Evolutionary conservation across 768 basidiomycete species (phyloP).

Genomic region (Tricholoma terreum): DNA sequence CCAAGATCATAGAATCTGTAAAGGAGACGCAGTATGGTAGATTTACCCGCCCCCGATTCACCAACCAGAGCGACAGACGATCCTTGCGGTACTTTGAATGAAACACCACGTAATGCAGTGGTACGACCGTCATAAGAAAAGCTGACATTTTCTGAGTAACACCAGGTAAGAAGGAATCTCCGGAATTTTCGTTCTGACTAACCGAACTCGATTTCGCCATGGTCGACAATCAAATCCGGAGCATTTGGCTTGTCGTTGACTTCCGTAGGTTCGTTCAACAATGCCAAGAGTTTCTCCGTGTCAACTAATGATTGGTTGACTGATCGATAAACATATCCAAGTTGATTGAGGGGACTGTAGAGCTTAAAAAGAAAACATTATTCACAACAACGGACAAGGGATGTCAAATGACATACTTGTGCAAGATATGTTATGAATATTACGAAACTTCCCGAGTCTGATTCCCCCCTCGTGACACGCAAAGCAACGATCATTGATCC

Average conservation of each 20-base stretch:
- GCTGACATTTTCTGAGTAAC: constrained; percentile 65
- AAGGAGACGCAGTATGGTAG: constrained; percentile 79
- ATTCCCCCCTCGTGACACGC: constrained; percentile 55
- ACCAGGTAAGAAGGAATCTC: constrained; percentile 3
- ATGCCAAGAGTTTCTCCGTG: constrained; percentile 77
- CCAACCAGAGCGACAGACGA: constrained; percentile 89
- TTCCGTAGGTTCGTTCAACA: constrained; percentile 80
- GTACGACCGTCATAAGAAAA: constrained; percentile 81
- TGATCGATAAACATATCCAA: constrained; percentile 76
- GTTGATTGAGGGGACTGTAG: constrained; percentile 71
- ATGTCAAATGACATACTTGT: constrained; percentile 45
- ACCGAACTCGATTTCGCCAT: constrained; percentile 90
- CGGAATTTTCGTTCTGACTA: constrained; percentile 16
- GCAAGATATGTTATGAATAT: constrained; percentile 80
- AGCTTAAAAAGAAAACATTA: constrained; percentile 36
- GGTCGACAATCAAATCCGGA: constrained; percentile 63
- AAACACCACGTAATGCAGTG: constrained; percentile 70
- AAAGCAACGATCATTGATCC: constrained; percentile 78
- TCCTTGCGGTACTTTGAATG: constrained; percentile 86
- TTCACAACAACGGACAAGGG: not conserved
- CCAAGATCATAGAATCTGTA: constrained; percentile 91
- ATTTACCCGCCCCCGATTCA: constrained; percentile 79
- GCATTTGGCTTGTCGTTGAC: constrained; percentile 80
- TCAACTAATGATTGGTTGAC: constrained; percentile 76
- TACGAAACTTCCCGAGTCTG: constrained; percentile 61